A percentile compares a stretch with the other conserved stretches of the same genome.
phyloP scores from a whole-genome alignment of 2,329 filamentous ascomycete species.

The Aschersonia sp. region DNA sequence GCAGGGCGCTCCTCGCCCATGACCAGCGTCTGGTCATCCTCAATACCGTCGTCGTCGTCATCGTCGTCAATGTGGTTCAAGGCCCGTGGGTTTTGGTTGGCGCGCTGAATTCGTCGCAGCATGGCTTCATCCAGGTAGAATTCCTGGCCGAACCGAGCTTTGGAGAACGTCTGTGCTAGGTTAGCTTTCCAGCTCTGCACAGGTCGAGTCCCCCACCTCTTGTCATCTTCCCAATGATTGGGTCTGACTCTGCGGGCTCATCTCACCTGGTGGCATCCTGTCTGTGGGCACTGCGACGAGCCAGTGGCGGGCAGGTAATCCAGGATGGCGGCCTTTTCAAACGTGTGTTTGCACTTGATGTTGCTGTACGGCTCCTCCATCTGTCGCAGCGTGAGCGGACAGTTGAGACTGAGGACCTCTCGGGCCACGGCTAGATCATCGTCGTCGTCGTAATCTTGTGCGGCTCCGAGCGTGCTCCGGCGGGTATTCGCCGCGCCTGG shows the following conservation, averaged over 20 bases:
- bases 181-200: too few relatives aligned
- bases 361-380: conserved; percentile 55
- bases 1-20: conserved; percentile 11
- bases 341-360: conserved; percentile 54
- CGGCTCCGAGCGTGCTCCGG: conserved; percentile 8
- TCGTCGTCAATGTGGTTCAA: conserved; percentile 29
- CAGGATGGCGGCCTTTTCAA: conserved; percentile 50
- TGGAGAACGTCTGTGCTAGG: conserved; percentile 27
- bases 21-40: conserved; percentile 10
- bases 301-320: conserved; percentile 31
- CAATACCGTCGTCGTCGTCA: conserved; percentile 10
- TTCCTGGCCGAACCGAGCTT: conserved; percentile 25
- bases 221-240: neutral
- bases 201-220: neutral
- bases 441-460: conserved; percentile 35
- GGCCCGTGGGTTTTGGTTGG: conserved; percentile 23
- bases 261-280: conserved; percentile 45
- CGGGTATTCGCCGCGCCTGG: conserved; percentile 4
- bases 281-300: conserved; percentile 44
- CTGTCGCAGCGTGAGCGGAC: conserved; percentile 50
- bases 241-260: too few relatives aligned
- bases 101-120: conserved; percentile 41
- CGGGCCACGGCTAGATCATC: conserved; percentile 55
- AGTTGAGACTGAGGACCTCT: conserved; percentile 50
- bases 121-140: conserved; percentile 42